Conservation (phyloP, 257 asterid species). For the Scutellaria minor region DNA sequence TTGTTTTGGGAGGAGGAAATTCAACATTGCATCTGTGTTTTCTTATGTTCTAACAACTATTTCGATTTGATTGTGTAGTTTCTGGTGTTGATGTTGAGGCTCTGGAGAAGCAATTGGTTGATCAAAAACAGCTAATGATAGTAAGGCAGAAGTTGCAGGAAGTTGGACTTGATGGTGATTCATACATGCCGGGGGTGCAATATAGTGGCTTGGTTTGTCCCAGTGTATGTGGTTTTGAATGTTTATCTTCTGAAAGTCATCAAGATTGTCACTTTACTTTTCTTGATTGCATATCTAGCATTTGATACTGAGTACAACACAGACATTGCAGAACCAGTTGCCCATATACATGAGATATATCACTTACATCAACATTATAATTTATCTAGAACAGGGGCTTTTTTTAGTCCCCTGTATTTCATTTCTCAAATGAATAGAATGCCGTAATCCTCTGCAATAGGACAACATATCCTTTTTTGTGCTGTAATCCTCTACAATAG, state of each 20-base stretch:
- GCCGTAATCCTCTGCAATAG: no score
- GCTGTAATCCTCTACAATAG: no score
- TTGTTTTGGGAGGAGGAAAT: background rate
- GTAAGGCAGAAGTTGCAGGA: constrained; percentile 57
- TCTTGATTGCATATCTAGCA: background rate
- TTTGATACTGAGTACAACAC: background rate
- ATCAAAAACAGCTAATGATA: constrained; percentile 39
- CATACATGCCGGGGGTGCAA: constrained; percentile 68
- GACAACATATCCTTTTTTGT: no score
- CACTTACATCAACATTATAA: background rate
- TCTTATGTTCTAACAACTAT: constrained; percentile 7
- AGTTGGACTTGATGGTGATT: constrained; percentile 57
- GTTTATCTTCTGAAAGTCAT: constrained; percentile 13
- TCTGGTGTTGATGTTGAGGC: constrained; percentile 50
- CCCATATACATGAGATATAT: constrained; percentile 1
- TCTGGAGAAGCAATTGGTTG: constrained; percentile 46
- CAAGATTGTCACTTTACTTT: constrained; percentile 3
- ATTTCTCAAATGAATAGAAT: no score
- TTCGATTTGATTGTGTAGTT: constrained; percentile 42
- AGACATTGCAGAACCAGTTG: background rate
- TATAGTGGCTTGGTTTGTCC: constrained; percentile 66
- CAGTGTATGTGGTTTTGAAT: constrained; percentile 48
- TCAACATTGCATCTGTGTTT: constrained; percentile 8
- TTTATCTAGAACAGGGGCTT: background rate
- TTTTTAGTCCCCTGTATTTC: no score